Base-by-base conservation (phyloP, 2,329 filamentous ascomycete genomes). In the Teratosphaeriaceae sp. region DNA sequence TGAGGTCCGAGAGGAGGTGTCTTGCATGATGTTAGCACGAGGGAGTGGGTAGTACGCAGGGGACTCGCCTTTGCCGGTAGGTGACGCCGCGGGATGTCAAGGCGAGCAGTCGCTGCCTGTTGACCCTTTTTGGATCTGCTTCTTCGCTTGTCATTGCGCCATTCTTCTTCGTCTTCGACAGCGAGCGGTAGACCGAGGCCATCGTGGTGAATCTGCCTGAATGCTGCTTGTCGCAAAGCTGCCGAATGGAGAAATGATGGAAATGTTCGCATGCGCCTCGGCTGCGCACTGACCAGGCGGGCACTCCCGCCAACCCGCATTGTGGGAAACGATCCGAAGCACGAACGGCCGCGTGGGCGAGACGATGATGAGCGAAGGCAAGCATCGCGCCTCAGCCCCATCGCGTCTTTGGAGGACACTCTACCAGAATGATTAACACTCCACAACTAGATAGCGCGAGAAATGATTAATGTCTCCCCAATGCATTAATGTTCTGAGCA, bases 1-100 rank as follows among this genome's bases (percentile, higher is more conserved):
- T 80, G 37, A 98, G 75, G 61, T 98, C 92, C 60, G 89, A 86
- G 49, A 98, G 76, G 33, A 98, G 75, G 69, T 98, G 92, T 33
- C 92, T 85, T 66, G 71, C 74, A 78, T 78, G 9, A 7, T 96
- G 92, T 66, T 90, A 94, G 56, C 29, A 46, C 22, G 15, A 22
- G 8, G 20, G 3, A 6, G 5, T 26, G 20, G 20, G 23, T 36
- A 22, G 23, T 16, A 8, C 15, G 22, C 35, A 24, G 26, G 19
- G 23, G 19, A 39, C 23, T 27, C 34, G 34, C 16, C 30, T 40
- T 36, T 70, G 88, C 84, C 85, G 78, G 67, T 86, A 88, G 23
- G 90, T 95, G 41, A 97, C 87, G 51, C 92, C 92, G 71, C 92
- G 76, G 19, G 89, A 96, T 20, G 87, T 92, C 56, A 98, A 75